These are phyloP conservation scores for Boletus rex-veris DNA, from an alignment of 768 basidiomycete species.

Conservation along the genomic window DNA sequence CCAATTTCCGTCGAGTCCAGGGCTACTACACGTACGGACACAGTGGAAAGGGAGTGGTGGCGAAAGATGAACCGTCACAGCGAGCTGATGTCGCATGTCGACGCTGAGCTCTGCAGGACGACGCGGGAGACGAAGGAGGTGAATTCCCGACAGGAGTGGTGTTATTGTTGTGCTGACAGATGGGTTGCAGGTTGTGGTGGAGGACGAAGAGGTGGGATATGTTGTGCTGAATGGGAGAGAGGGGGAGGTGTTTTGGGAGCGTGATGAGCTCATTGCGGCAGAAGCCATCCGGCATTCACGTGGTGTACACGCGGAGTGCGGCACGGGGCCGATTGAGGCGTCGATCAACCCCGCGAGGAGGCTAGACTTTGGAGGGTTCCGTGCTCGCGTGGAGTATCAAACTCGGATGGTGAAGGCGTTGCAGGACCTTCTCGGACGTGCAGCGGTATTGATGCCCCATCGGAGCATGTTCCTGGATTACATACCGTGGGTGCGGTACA, in stretches of 20 bases:
- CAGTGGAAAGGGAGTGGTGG: slow-evolving; percentile 23
- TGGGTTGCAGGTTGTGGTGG: slow-evolving; percentile 26
- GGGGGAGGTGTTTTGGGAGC: slow-evolving; percentile 36
- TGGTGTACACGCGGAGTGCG: slow-evolving; percentile 34
- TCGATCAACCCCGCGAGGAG: slow-evolving; percentile 35
- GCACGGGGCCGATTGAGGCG: slow-evolving; percentile 31
- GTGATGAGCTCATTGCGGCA: slow-evolving; percentile 47
- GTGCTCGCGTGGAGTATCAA: slow-evolving; percentile 45
- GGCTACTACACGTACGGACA: slow-evolving; percentile 16
- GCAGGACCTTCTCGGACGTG: slow-evolving; percentile 39
- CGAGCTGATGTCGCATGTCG: slow-evolving; percentile 52
- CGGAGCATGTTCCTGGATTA: slow-evolving; percentile 60
- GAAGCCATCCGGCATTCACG: slow-evolving; percentile 47
- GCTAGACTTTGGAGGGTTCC: slow-evolving; percentile 24
- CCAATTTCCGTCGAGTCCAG: slow-evolving; percentile 32
- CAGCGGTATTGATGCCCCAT: slow-evolving; percentile 36
- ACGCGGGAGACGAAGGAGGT: slow-evolving; percentile 40
- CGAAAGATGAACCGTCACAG: slow-evolving; percentile 30
- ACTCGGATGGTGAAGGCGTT: slow-evolving; percentile 44
- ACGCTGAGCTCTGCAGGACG: slow-evolving; percentile 46
- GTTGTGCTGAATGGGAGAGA: slow-evolving; percentile 30
- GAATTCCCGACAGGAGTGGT: slow-evolving; percentile 11
- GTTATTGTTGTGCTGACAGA: slow-evolving; percentile 7
- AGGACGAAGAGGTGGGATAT: slow-evolving; percentile 60
- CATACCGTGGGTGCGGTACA: slow-evolving; percentile 60